Base-by-base conservation (phyloP, 1,284 basidiomycete genomes). In the Trametes polyzona region DNA sequence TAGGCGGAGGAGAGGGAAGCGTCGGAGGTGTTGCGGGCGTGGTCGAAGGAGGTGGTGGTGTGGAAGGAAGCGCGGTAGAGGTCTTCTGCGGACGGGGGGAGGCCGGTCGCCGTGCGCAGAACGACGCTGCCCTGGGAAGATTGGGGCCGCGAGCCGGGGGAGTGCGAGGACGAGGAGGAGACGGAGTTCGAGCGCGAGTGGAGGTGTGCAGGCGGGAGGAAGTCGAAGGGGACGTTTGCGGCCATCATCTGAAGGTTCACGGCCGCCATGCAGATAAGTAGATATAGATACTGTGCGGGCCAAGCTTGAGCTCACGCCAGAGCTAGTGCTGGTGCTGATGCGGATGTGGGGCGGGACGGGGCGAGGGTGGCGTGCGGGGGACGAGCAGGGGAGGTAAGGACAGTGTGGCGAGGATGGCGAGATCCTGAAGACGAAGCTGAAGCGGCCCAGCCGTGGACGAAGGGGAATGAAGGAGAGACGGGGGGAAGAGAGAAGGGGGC, bases 171-270 rank as follows among this genome's bases (percentile, higher is more conserved):
- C 52, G 82, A 79, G 48, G 88, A 90, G 42, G 88, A 88, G 69
- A 88, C 81, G 21, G 90, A 92, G 71, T 80, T 83, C 44, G 90
- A 90, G 70, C 89, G 83, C 36, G 90, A 90, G 71, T 89, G 88
- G 59, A 77, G 76, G 68, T 81, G 78, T 61, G 79, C 82, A 57
- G 79, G 72, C 47, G 84, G 83, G 52, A 88, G 74, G 72, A 88
- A 89, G 71, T 90, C 87, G 74, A 89, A 82, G 62, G 86, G 80
- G 67, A 85, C 76, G 73, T 76, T 81, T 61, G 81, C 74, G 62
- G 84, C 77, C 79, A 88, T 85, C 73, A 85, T 78, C 71, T 89
- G 87, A 64, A 88, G 79, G 74, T 87, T 88, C 73, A 88, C 82
- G 69, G 87, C 82, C 73, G 87, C 81, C 87, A 89, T 88, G 63